A percentile compares a stretch with the other conserved stretches of the same genome.
These are phyloP conservation scores for Aegilops tauschii DNA, from an alignment of 176 grass and related monocot species.

Conservation along the genomic window DNA sequence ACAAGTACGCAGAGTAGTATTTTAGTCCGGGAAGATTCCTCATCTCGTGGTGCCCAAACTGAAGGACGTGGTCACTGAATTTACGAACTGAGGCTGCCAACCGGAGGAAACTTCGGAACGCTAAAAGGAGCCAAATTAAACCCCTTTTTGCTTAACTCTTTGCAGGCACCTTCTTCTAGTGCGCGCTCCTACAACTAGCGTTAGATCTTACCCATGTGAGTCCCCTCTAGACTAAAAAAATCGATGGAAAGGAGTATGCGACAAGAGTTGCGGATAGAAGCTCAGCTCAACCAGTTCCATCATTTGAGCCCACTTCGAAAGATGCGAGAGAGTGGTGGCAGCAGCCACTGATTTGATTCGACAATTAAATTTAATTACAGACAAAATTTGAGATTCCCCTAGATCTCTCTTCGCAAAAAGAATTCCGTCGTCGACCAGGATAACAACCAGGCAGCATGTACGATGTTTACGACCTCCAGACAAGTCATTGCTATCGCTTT, in stretches of 20 bases:
- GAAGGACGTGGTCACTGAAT: background rate
- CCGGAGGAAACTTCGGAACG: constrained; percentile 9
- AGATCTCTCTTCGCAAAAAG: background rate
- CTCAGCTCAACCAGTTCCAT: background rate
- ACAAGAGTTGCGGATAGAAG: background rate
- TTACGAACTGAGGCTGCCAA: background rate
- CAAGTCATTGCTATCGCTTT: background rate
- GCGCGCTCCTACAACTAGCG: background rate
- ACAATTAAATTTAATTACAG: background rate
- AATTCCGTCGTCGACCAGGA: background rate
- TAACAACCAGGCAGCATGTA: background rate
- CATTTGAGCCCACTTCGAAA: background rate
- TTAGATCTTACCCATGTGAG: background rate
- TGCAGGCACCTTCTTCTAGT: background rate
- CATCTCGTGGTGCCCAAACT: background rate
- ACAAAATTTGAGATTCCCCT: no score
- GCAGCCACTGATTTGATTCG: background rate
- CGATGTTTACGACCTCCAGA: background rate
- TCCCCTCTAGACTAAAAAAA: background rate
- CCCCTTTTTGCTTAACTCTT: background rate
- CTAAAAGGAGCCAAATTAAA: background rate
- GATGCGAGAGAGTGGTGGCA: background rate
- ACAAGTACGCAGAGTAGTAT: background rate
- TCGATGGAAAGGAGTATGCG: background rate
- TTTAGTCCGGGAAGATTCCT: background rate